Base-by-base conservation (phyloP, 2,329 filamentous ascomycete genomes). In the Beauveria caledonica region DNA sequence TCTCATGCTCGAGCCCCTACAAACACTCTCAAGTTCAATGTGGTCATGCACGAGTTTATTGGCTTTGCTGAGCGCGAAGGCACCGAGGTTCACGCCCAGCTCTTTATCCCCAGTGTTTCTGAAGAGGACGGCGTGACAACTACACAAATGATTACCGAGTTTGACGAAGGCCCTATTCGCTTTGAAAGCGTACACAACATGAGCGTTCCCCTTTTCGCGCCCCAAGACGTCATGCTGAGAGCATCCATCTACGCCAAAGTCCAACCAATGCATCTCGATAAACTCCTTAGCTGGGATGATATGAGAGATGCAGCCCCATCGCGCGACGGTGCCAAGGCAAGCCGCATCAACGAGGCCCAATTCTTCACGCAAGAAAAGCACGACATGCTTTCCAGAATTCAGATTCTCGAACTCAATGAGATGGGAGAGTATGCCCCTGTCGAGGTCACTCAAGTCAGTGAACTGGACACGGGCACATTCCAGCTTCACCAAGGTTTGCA, bases 141-240 rank as follows among this genome's bases (percentile, higher is more conserved):
- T 1, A 97, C 93, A 0, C 91, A 95, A 68, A 93, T 97, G 84
- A 92, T 97, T 64, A 87, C 83, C 64, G 90, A 91, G 60, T 99
- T 99, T 68, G 92, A 97, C 67, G 94, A 99, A 73, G 88, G 90
- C 0, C 86, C 92, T 0, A 86, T 99, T 60, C 87, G 90, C 4
- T 99, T 99, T 66, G 93, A 97, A 74, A 99, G 94, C 73, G 92
- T 97, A 54, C 94, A 99, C 77, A 96, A 91, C 73, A 96, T 99
- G 91, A 96, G 91, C 71, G 81, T 99, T 58, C 90, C 92, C 4
- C 80, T 96, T 40, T 88, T 87, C 48, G 71, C 73, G 5, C 84
- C 91, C 1, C 84, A 83, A 23, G 87, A 88, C 51, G 86, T 91
- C 1, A 88, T 86, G 25, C 75, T 99, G 58, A 85, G 94, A 59